Percentiles rank a stretch among this genome's conserved stretches.
phyloP scores from a whole-genome alignment of 2,329 filamentous ascomycete species.

The Arthrobotrys pseudoclavata region DNA sequence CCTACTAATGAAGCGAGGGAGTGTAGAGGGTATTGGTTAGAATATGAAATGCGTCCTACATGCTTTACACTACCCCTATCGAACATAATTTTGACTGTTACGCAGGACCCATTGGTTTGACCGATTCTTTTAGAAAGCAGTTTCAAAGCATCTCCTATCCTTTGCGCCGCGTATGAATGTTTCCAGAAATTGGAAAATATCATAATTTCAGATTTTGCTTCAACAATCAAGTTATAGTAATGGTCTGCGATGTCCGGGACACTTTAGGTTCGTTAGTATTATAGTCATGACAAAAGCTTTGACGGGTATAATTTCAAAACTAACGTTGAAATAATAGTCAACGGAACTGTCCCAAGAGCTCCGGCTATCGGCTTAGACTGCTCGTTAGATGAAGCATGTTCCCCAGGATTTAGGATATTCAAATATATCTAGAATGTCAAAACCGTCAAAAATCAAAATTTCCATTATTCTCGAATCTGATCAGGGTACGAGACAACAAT shows the following conservation, averaged over 20 bases:
- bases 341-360: slow-evolving; percentile 8
- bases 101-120: not conserved
- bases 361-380: slow-evolving; percentile 1
- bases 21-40: no score
- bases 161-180: slow-evolving; percentile 29
- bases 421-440: slow-evolving; percentile 26
- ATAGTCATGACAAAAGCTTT: no score
- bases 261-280: slow-evolving; percentile 1
- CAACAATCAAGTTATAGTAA: slow-evolving; percentile 46
- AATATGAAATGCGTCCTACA: no score
- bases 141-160: slow-evolving; percentile 34
- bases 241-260: slow-evolving; percentile 51
- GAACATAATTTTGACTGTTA: slow-evolving; percentile 45
- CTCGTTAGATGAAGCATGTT: not conserved
- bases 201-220: slow-evolving; percentile 35
- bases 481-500: no score
- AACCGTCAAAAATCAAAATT: not conserved
- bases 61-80: slow-evolving; percentile 39
- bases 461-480: no score
- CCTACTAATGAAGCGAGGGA: not conserved
- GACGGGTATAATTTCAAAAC: not conserved
- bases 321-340: slow-evolving; percentile 51
- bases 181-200: slow-evolving; percentile 58
- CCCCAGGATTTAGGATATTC: slow-evolving; percentile 28
- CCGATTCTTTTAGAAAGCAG: slow-evolving; percentile 18